A percentile compares a stretch with the other conserved stretches of the same genome.
These are phyloP conservation scores for Fusarium keratoplasticum DNA, from an alignment of 2,329 filamentous ascomycete species.

Conservation along the genomic window DNA sequence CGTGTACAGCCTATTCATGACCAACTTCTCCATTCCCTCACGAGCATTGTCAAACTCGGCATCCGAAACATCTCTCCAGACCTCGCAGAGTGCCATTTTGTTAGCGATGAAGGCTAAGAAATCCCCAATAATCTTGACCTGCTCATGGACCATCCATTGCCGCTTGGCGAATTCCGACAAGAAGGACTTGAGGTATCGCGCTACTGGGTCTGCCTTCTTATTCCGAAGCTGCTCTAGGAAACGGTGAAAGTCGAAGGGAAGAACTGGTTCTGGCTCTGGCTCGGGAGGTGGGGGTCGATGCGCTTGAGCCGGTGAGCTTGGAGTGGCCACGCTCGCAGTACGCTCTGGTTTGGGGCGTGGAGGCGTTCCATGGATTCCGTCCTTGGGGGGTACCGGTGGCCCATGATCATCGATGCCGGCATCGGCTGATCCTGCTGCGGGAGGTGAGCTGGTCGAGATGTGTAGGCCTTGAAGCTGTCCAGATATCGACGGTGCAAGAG, in stretches of 20 bases:
- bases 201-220: constrained; percentile 97
- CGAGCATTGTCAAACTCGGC: constrained; percentile 98
- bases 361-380: constrained; percentile 59
- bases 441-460: constrained; percentile 54
- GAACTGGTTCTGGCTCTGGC: constrained; percentile 81
- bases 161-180: constrained; percentile 94
- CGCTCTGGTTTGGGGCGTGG: constrained; percentile 55
- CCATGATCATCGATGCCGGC: constrained; percentile 58
- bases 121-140: constrained; percentile 98
- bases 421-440: constrained; percentile 52
- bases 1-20: constrained; percentile 96
- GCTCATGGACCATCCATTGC: constrained; percentile 99
- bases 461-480: constrained; percentile 60
- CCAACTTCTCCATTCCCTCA: constrained; percentile 99
- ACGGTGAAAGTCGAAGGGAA: constrained; percentile 96
- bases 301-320: constrained; percentile 62
- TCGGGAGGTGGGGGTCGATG: constrained; percentile 78
- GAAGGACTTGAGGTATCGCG: constrained; percentile 94
- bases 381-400: constrained; percentile 71
- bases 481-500: constrained; percentile 64
- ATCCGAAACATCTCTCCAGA: constrained; percentile 95
- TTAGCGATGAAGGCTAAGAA: constrained; percentile 97
- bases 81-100: constrained; percentile 97
- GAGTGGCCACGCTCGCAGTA: constrained; percentile 45
- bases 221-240: constrained; percentile 97